Percentiles rank a stretch among this genome's conserved stretches.
Conservation (phyloP, 495 filamentous ascomycete genomes). For the Neurospora africana region DNA sequence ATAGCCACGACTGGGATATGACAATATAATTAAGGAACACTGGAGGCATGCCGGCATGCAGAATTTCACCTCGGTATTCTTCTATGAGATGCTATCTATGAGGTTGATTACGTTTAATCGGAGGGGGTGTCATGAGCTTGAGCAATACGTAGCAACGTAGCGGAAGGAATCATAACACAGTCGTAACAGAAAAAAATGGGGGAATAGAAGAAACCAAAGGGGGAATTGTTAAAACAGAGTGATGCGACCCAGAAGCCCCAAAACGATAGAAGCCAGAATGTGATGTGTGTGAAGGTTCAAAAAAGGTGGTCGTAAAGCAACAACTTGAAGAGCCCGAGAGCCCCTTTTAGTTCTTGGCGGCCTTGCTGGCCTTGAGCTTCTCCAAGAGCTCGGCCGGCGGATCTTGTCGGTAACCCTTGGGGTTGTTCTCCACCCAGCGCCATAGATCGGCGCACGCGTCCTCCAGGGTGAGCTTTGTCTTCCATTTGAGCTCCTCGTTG, state of each 20-base stretch:
- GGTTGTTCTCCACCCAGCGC: conserved; percentile 93
- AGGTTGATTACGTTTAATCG: not conserved
- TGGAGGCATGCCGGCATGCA: not conserved
- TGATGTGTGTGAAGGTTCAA: not conserved
- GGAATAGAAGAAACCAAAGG: not conserved
- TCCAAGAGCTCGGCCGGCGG: conserved; percentile 77
- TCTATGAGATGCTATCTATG: conserved; percentile 2
- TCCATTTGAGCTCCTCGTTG: conserved; percentile 84
- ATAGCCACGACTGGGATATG: not conserved
- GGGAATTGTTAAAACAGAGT: not conserved
- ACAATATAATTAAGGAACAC: not conserved
- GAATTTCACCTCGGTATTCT: not conserved
- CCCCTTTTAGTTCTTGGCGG: conserved; percentile 1
- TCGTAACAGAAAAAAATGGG: not conserved
- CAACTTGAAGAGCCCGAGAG: not conserved
- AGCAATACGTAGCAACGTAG: not conserved
- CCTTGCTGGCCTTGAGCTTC: conserved; percentile 43
- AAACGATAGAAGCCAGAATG: not conserved
- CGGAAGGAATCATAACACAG: not conserved
- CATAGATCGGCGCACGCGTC: conserved; percentile 89
- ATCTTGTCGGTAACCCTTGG: conserved; percentile 82
- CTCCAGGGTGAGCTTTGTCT: conserved; percentile 81
- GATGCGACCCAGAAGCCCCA: not conserved
- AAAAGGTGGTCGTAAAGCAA: not conserved
- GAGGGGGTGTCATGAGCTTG: not conserved